Base-by-base conservation (phyloP, 2,329 filamentous ascomycete species). In the Neofusicoccum sp. region DNA sequence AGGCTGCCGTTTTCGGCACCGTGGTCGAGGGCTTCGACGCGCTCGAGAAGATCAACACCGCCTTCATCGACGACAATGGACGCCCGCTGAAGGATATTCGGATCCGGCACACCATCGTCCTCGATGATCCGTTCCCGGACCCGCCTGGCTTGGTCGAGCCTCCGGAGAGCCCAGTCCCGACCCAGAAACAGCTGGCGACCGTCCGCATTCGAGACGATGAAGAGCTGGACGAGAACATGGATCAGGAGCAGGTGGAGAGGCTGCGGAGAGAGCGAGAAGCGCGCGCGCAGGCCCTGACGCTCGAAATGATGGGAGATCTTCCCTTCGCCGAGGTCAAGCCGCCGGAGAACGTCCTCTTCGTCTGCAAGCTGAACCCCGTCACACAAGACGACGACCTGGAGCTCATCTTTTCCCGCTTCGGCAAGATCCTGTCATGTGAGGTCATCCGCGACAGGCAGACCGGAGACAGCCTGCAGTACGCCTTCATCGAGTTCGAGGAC, bases 301-400 rank as follows among this genome's bases (percentile, higher is more conserved):
- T 99, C 49, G 95, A 99, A 78, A 96, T 99, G 87, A 95, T 99
- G 76, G 95, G 95, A 44, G 95, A 99, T 73, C 80, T 99, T 62
- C 95, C 95, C 4, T 99, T 97, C 75, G 95, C 95, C 62, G 95
- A 99, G 76, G 93, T 99, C 68, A 96, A 93, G 69, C 95, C 95
- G 4, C 95, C 95, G 0, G 95, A 99, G 78, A 98, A 99, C 74
- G 88, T 99, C 12, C 82, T 99, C 1, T 99, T 99, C 72, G 93
- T 99, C 44, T 99, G 95, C 87, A 99, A 99, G 74, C 82, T 99
- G 44, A 99, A 99, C 69, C 95, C 95, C 0, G 92, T 99, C 48
- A 99, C 95, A 8, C 89, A 91, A 70, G 93, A 97, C 70, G 89
- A 96, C 70, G 95, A 99, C 72, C 81, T 99, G 48, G 89, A 97